phyloP scores from a whole-genome alignment of 768 basidiomycete species.

The Phlebiopsis flavidoalba region DNA sequence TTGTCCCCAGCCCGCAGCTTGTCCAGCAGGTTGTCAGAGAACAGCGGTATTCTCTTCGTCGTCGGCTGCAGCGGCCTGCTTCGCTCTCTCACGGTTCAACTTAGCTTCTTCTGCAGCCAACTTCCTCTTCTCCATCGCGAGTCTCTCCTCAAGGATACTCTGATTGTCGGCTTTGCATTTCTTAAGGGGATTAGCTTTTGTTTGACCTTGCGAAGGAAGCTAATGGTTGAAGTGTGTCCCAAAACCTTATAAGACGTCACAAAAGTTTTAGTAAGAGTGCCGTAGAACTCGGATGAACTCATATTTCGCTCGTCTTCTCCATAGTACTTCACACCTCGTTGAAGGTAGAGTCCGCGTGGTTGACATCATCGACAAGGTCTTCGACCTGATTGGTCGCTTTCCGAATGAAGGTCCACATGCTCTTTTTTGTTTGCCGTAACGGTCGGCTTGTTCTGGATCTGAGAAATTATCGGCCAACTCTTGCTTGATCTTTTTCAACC shows the following conservation, averaged over 20 bases:
- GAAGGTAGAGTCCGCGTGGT: slow-evolving; percentile 78
- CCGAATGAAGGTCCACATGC: slow-evolving; percentile 90
- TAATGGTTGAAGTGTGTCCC: not conserved
- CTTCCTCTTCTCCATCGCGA: slow-evolving; percentile 63
- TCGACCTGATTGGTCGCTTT: slow-evolving; percentile 72
- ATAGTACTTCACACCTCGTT: slow-evolving; percentile 86
- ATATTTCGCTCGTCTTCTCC: slow-evolving; percentile 90
- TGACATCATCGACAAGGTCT: slow-evolving; percentile 83
- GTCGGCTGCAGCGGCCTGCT: slow-evolving; percentile 32
- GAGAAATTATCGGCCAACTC: slow-evolving; percentile 80
- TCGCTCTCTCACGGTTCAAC: slow-evolving; percentile 46
- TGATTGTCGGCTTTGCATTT: slow-evolving; percentile 87
- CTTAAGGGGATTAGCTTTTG: slow-evolving; percentile 31
- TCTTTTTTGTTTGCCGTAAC: slow-evolving; percentile 79
- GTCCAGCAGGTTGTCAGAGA: slow-evolving; percentile 67
- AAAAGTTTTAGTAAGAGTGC: slow-evolving; percentile 91
- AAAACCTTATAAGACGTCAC: slow-evolving; percentile 83
- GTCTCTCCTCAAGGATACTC: slow-evolving; percentile 64
- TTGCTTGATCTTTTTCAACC: slow-evolving; percentile 72
- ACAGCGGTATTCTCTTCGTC: slow-evolving; percentile 51
- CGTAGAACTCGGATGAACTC: slow-evolving; percentile 90
- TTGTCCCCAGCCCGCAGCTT: slow-evolving; percentile 65
- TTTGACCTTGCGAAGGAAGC: not conserved
- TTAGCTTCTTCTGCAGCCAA: slow-evolving; percentile 61
- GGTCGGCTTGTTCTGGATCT: slow-evolving; percentile 64